Percentiles rank a stretch among this genome's conserved stretches.
phyloP scores from a whole-genome alignment of 2,329 filamentous ascomycete genomes.

The Parafenestella ontariensis region DNA sequence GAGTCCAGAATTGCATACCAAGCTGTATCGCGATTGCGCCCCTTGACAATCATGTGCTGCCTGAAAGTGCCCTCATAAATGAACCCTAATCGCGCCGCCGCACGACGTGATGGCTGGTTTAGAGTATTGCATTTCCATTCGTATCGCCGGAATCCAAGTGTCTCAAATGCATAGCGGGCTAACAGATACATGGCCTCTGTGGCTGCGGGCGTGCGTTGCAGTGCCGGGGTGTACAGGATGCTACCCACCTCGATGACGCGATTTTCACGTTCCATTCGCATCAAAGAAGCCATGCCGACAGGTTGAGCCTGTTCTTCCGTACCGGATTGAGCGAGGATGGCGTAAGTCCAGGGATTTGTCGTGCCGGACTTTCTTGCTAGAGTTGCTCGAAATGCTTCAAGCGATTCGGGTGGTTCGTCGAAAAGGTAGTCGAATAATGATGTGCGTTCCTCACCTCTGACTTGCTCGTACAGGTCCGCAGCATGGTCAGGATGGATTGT shows the following conservation, averaged over 20 bases:
- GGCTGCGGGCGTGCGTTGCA: constrained; percentile 63
- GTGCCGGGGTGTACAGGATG: constrained; percentile 58
- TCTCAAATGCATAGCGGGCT: constrained; percentile 61
- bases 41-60: constrained; percentile 67
- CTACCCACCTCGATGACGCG: constrained; percentile 65
- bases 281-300: constrained; percentile 46
- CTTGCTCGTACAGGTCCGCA: constrained; percentile 2
- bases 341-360: constrained; percentile 22
- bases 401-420: constrained; percentile 15
- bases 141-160: constrained; percentile 61
- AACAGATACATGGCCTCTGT: constrained; percentile 67
- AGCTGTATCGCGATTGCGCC: constrained; percentile 63
- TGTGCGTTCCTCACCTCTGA: constrained; percentile 2
- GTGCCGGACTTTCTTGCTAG: constrained; percentile 10
- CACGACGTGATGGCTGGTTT: constrained; percentile 62
- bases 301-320: neutral
- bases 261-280: constrained; percentile 47
- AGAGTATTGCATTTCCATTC: constrained; percentile 71
- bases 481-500: constrained; percentile 6
- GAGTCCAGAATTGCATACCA: constrained; percentile 67
- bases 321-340: constrained; percentile 4
- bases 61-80: constrained; percentile 66
- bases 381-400: neutral
- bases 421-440: constrained; percentile 21
- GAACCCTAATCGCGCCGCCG: constrained; percentile 66